phyloP scores from a whole-genome alignment of 768 basidiomycete species.

The Gautieria morchelliformis region DNA sequence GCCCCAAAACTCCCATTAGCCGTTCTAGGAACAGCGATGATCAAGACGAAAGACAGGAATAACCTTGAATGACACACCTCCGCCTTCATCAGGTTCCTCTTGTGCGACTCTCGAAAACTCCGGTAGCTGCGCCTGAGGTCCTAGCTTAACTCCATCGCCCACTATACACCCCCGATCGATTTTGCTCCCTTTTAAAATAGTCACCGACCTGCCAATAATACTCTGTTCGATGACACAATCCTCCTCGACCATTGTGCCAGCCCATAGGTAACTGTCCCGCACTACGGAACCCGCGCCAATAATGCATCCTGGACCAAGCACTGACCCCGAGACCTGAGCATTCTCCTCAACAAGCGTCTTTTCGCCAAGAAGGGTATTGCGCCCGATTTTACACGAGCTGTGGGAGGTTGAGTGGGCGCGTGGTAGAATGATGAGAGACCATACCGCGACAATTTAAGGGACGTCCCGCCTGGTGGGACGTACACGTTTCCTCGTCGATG shows the following conservation, averaged over 20 bases:
- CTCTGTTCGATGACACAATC: constrained; percentile 65
- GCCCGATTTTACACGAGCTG: constrained; percentile 76
- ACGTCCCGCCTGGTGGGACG: constrained; percentile 58
- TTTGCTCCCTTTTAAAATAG: constrained; percentile 52
- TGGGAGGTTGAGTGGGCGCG: background rate
- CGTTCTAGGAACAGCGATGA: constrained; percentile 35
- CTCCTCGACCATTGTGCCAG: constrained; percentile 61
- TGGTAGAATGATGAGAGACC: constrained; percentile 13
- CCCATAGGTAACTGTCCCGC: constrained; percentile 74
- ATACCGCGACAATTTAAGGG: constrained; percentile 78
- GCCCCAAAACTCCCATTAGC: constrained; percentile 45
- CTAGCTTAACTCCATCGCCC: constrained; percentile 72
- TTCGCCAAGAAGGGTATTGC: constrained; percentile 80
- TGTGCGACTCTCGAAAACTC: constrained; percentile 68
- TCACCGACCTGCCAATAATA: constrained; percentile 74
- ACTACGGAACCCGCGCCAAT: constrained; percentile 68
- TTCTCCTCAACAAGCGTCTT: constrained; percentile 57
- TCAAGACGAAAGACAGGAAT: background rate
- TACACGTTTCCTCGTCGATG: constrained; percentile 85
- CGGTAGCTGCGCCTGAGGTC: constrained; percentile 54
- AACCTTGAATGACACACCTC: constrained; percentile 30
- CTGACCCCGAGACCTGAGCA: constrained; percentile 58
- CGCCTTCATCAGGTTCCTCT: constrained; percentile 29
- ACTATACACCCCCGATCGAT: constrained; percentile 75
- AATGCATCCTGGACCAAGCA: constrained; percentile 65